Evolutionary conservation across 1,139 yeast genomes (phyloP), one percentile per base, ranked within the genome.

Genomic region (Suhomyces yuchorum): DNA sequence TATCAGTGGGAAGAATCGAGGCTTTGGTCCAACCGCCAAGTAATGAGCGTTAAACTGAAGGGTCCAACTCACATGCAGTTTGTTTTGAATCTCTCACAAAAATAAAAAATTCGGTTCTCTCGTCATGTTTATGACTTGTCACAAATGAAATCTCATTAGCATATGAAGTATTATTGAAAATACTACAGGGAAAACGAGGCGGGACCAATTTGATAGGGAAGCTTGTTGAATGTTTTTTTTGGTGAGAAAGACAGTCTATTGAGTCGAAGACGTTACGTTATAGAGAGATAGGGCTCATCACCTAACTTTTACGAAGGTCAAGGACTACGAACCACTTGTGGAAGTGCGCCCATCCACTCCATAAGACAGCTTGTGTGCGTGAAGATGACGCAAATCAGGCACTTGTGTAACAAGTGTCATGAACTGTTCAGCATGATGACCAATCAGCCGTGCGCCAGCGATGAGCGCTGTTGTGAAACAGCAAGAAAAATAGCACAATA

Each of bases 1-100:
- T 34, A 34, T 34, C 37, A 34, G 37, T 34, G 15, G 15, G 15
- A 34, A 34, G 37, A 15, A 34, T 18, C 37, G 37, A 18, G 37
- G 37, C 34, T 30, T 30, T 15, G 18, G 6, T 6, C 6, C 9
- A 28, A 7, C 32, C 12, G 34, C 34, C 34, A 14, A 30, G 34
- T 14, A 14, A 15, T 18, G 11, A 30, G 19, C 11, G 2, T 6
- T 14, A 6, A 14, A n/a, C 8, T 30, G 18, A 15, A 6, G n/a
- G 18, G 18, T 30, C 18, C 18, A n/a, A n/a, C 34, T 30, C 34
- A 30, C 34, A 30, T 30, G 34, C 34, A 30, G 34, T 14, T 14
- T 11, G 5, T 9, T 26, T 12, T 26, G 14, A 3, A 26, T 11
- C 30, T 26, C 30, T 26, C 30, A 26, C 14, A 26, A 26, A 26